Evolutionary conservation across 1,284 basidiomycete genomes (phyloP), one percentile per base, ranked within the genome.

Genomic region (Cerioporus squamosus): DNA sequence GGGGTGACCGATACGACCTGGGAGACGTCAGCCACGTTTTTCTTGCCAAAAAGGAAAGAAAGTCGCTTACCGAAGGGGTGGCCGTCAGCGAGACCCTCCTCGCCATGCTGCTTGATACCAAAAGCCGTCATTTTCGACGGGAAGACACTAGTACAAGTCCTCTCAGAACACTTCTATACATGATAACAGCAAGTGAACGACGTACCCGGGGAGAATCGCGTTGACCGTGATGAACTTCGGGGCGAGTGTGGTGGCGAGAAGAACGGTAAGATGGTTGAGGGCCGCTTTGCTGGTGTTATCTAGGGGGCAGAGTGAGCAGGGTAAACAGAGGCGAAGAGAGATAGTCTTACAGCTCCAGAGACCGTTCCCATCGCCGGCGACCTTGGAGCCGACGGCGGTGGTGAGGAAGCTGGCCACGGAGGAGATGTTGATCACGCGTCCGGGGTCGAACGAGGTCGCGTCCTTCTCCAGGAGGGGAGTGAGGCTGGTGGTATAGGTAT

Each of bases 81-180:
- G 7, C 68, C 70, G 0, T 73, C 68, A 23, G 75, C 77, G 59
- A 92, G 81, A 2, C 64, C 72, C n/a, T 84, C 80, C 47, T 82
- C 82, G 5, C 86, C 84, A 12, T 75, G 74, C 31, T 76, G 79
- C 67, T 86, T 83, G 67, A 94, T 78, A 4, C 87, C 91, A 55
- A 81, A 93, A 0, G 88, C 83, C 0, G 94, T 95, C 94, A 96
- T 95, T 73, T 89, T 91, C 53, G 89, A 91, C 0, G 91, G 91
- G 77, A 94, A 95, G n/a, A 94, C 78, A 9, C 90, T 91, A 64
- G 17, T 3, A 9, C 29, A 29, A 10, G 10, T 10, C 29, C 7
- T 3, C 29, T 29, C 29, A 29, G 29, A 29, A 29, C 29, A 10
- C 1, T 10, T 0, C 29, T 29, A 9, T 29, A 29, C 3, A 10